Evolutionary conservation across 257 asterid species (phyloP).

Genomic region (Ilex aquifolium): DNA sequence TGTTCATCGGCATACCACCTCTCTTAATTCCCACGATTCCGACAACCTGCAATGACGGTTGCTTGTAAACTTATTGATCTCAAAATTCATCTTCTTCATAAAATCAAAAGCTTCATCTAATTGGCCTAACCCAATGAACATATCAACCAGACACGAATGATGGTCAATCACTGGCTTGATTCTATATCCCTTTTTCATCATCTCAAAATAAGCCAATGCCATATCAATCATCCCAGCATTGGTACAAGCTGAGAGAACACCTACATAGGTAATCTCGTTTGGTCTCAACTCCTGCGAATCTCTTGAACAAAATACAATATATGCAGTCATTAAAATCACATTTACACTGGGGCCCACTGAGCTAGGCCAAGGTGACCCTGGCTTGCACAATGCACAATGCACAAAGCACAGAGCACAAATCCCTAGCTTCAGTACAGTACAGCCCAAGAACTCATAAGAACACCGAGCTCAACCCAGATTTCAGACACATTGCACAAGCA

Average conservation of each 20-base stretch:
- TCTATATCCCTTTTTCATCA: constrained; percentile 65
- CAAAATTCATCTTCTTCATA: constrained; percentile 36
- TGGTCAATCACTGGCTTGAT: constrained; percentile 80
- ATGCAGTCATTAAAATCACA: too few relatives aligned
- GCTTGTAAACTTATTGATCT: constrained; percentile 73
- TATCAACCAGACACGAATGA: constrained; percentile 62
- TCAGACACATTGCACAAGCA: too few relatives aligned
- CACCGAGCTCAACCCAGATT: too few relatives aligned
- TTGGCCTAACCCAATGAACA: constrained; percentile 72
- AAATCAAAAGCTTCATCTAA: constrained; percentile 75
- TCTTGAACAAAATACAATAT: constrained; percentile 28
- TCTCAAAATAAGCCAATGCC: constrained; percentile 57
- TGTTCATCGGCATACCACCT: constrained; percentile 67
- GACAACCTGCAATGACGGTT: constrained; percentile 69
- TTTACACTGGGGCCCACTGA: too few relatives aligned
- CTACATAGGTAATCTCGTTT: constrained; percentile 75
- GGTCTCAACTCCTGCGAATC: constrained; percentile 72
- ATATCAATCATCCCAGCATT: constrained; percentile 75
- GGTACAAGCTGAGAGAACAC: constrained; percentile 85
- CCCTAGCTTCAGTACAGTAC: too few relatives aligned
- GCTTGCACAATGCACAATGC: too few relatives aligned
- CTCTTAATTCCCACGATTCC: constrained; percentile 72
- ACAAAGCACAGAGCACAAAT: too few relatives aligned
- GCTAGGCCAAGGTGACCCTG: too few relatives aligned
- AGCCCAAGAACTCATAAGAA: too few relatives aligned